Base-by-base conservation (phyloP, 2,329 filamentous ascomycete genomes). In the Blastomyces parvus region DNA sequence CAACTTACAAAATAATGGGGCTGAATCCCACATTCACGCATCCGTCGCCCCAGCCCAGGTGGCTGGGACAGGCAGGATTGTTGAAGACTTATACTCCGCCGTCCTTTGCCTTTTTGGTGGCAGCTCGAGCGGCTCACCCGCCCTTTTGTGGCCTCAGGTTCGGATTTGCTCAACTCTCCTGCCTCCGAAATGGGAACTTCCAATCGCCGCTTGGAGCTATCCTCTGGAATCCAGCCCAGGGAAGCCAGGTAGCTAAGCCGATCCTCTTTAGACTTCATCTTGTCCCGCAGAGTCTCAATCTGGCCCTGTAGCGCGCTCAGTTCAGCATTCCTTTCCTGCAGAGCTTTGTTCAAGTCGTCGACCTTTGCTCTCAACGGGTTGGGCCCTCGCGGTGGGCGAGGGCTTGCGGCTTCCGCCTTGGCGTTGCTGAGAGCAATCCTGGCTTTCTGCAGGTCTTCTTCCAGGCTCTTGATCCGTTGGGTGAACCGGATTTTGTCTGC, bases 371-470 rank as follows among this genome's bases (percentile, higher is more conserved):
- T 25, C 36, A 42, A 22, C 11, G 57, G 42, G 48, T 46, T 59
- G 3, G 50, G 50, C 22, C 50, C 50, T 30, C 25, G 50, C 13
- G 17, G 25, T 8, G 3, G 25, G 50, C 27, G 50, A 53, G 50
- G 25, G 30, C 27, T 55, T 19, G 8, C 52, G 14, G 27, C 25
- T 14, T 17, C 52, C 25, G 40, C 36, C 40, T 62, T 57, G 53
- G 53, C 52, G 40, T 69, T 67, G 27, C 68, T 71, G 52, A 63
- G n/a, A 7, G 65, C 62, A 53, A 70, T 67, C 2, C 55, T 64
- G 14, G 70, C 66, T 55, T 65, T 67, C 38, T 62, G 65, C 30
- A 63, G 65, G 44, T 71, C 63, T 0, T 59, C 65, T 50, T 68
- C 63, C 25, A 70, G 61, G 44, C 65, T 66, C 3, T 55, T 59